Percentiles rank a stretch among this genome's conserved stretches.
phyloP scores from a whole-genome alignment of 495 filamentous ascomycete species.

The Neurospora tetrasperma region DNA sequence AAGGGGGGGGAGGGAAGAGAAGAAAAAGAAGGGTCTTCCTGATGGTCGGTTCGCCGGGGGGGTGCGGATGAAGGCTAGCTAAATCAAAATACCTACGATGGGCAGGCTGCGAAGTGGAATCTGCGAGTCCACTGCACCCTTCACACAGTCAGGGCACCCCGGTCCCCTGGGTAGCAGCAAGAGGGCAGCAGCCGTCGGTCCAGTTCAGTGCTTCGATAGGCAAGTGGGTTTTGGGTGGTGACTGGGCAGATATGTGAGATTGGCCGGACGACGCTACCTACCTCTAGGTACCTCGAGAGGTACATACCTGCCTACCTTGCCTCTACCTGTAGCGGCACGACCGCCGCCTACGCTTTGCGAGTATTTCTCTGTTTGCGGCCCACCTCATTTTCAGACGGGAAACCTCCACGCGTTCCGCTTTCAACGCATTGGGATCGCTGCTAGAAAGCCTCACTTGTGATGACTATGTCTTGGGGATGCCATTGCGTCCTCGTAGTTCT shows the following conservation, averaged over 20 bases:
- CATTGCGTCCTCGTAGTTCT: background rate
- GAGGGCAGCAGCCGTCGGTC: background rate
- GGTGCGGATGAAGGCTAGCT: conserved; percentile 9
- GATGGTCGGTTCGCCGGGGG: background rate
- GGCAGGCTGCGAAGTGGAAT: background rate
- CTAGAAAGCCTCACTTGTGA: background rate
- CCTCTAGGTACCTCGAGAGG: no score
- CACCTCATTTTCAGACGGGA: background rate
- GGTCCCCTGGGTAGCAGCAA: background rate
- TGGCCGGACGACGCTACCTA: conserved; percentile 3
- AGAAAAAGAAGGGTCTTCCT: conserved; percentile 4
- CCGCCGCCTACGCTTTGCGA: background rate
- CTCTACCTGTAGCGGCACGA: background rate
- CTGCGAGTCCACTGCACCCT: conserved; percentile 6
- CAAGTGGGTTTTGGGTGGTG: background rate
- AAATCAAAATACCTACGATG: conserved; percentile 13
- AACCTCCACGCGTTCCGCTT: background rate
- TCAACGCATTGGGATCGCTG: background rate
- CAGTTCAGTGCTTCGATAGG: background rate
- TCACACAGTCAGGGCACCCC: background rate
- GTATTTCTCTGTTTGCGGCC: background rate
- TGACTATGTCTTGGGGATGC: background rate
- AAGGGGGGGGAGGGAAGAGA: conserved; percentile 3
- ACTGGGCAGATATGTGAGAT: conserved; percentile 2
- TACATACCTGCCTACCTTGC: no score